These are phyloP conservation scores for Debaryomycetaceae sp. DNA, from an alignment of 1,139 yeast genomes.

Conservation along the genomic window DNA sequence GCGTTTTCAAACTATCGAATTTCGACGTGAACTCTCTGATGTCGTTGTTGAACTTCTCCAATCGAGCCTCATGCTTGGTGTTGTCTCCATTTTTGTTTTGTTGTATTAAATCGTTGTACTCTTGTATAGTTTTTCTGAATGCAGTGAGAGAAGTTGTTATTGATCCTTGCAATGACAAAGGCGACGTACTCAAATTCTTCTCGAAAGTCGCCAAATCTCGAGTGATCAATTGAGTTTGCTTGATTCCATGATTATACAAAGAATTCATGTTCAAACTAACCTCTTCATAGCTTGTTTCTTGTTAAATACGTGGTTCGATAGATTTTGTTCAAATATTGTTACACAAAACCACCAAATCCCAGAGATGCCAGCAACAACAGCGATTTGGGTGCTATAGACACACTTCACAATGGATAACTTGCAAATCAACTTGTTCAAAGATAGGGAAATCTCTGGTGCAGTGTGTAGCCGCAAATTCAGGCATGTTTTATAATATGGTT, in stretches of 20 bases:
- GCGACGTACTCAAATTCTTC: constrained; percentile 61
- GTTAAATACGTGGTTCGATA: neutral
- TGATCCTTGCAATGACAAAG: constrained; percentile 76
- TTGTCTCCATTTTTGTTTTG: constrained; percentile 60
- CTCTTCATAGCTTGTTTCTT: neutral
- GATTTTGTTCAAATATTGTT: neutral
- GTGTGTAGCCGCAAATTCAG: too few relatives aligned
- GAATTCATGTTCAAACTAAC: constrained; percentile 53
- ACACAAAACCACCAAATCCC: constrained; percentile 1
- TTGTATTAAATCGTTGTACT: constrained; percentile 63
- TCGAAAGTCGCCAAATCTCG: constrained; percentile 70
- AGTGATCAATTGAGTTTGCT: constrained; percentile 72
- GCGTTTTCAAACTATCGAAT: constrained; percentile 60
- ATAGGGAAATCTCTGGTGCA: too few relatives aligned
- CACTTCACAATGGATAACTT: too few relatives aligned
- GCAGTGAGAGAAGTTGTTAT: constrained; percentile 80
- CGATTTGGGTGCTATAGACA: too few relatives aligned
- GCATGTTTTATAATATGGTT: too few relatives aligned
- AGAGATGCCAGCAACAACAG: neutral
- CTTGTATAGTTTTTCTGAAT: constrained; percentile 71
- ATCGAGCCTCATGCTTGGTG: constrained; percentile 61
- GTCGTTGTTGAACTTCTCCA: constrained; percentile 60
- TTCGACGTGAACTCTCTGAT: constrained; percentile 52
- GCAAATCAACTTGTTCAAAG: too few relatives aligned
- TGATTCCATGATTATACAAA: constrained; percentile 82